phyloP scores from a whole-genome alignment of 2,329 filamentous ascomycete genomes.

The Aspergillus felis region DNA sequence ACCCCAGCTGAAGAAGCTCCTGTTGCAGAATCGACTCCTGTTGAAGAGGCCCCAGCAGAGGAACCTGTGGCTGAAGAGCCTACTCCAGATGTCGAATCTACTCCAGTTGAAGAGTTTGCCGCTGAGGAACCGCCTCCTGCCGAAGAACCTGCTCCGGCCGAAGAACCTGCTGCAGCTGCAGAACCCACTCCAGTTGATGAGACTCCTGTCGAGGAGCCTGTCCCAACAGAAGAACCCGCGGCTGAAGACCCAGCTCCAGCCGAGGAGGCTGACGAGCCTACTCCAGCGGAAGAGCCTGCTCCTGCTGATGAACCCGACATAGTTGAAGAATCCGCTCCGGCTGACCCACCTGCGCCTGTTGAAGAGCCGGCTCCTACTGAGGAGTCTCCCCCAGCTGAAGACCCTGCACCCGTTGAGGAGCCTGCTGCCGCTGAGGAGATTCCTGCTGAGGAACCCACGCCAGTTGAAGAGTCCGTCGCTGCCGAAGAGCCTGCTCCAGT shows the following conservation, averaged over 20 bases:
- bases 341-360: too few species aligned
- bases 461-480: neutral
- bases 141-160: conserved; percentile 9
- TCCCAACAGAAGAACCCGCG: conserved; percentile 12
- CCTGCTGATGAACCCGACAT: conserved; percentile 8
- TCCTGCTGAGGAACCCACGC: conserved; percentile 14
- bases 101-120: conserved; percentile 12
- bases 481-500: too few species aligned
- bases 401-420: conserved; percentile 9
- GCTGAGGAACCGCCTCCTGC: conserved; percentile 11
- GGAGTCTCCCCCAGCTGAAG: conserved; percentile 7
- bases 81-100: conserved; percentile 11
- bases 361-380: neutral
- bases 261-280: conserved; percentile 12
- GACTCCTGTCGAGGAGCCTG: conserved; percentile 9
- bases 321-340: conserved; percentile 1
- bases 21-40: conserved; percentile 1
- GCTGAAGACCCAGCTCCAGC: conserved; percentile 10
- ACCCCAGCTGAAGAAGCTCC: conserved; percentile 2
- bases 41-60: conserved; percentile 7
- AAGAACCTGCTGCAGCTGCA: conserved; percentile 5
- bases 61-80: conserved; percentile 13
- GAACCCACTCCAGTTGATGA: neutral
- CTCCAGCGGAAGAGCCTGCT: conserved; percentile 10
- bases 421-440: conserved; percentile 4